These are phyloP conservation scores for Aspergillus sp. DNA, from an alignment of 2,329 filamentous ascomycete genomes.

Conservation along the genomic window DNA sequence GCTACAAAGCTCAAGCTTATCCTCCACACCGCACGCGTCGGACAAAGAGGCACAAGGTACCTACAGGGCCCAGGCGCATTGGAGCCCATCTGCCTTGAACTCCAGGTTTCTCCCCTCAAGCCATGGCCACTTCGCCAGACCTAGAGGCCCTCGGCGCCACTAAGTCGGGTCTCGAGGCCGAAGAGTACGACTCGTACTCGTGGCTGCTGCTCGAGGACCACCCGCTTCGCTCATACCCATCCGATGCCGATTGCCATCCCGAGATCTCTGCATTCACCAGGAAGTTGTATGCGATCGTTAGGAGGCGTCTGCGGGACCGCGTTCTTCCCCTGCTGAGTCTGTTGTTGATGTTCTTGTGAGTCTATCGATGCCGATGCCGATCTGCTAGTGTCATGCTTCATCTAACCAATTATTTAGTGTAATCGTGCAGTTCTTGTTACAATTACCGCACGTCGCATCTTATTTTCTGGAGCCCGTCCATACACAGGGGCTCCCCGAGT, in stretches of 20 bases:
- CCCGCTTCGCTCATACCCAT: constrained; percentile 33
- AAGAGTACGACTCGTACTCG: constrained; percentile 17
- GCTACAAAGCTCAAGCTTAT: background rate
- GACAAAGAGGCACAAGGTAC: background rate
- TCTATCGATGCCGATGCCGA: background rate
- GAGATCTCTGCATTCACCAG: constrained; percentile 21
- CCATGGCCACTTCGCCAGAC: constrained; percentile 9
- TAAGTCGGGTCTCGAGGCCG: constrained; percentile 1
- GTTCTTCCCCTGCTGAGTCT: constrained; percentile 25
- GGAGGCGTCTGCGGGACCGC: constrained; percentile 22
- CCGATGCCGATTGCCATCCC: constrained; percentile 29
- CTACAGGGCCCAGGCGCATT: background rate
- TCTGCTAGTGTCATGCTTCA: background rate
- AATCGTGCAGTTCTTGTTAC: constrained; percentile 20
- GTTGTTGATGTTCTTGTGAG: constrained; percentile 25
- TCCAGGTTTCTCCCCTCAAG: background rate
- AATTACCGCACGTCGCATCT: constrained; percentile 19
- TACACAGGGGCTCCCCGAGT: background rate
- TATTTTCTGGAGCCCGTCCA: constrained; percentile 16
- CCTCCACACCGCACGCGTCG: background rate
- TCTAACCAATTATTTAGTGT: constrained; percentile 14
- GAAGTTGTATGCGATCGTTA: constrained; percentile 15
- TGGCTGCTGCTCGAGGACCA: constrained; percentile 33
- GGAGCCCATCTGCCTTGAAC: background rate
- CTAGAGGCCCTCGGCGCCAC: background rate